phyloP scores from a whole-genome alignment of 2,329 filamentous ascomycete genomes.

The Cercospora zeina region DNA sequence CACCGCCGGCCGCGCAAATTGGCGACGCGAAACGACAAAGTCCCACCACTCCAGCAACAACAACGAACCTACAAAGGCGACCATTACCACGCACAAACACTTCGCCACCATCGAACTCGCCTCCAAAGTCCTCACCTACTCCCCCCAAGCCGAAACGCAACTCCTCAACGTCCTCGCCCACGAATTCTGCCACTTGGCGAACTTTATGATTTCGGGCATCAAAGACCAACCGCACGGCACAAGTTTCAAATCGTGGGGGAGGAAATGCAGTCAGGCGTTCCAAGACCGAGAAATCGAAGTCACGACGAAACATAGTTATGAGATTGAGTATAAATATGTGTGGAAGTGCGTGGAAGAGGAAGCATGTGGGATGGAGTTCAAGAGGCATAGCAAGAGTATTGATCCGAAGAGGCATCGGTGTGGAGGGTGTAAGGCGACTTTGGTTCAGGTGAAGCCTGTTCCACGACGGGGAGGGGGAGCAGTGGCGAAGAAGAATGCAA shows the following conservation, averaged over 20 bases:
- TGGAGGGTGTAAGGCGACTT: constrained; percentile 66
- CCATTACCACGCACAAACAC: constrained; percentile 41
- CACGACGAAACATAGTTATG: constrained; percentile 86
- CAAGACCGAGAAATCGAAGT: constrained; percentile 66
- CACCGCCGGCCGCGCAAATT: constrained; percentile 66
- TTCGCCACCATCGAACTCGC: constrained; percentile 82
- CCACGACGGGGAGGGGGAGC: constrained; percentile 54
- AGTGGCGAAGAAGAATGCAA: constrained; percentile 14
- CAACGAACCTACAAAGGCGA: constrained; percentile 18
- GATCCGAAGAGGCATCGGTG: constrained; percentile 71
- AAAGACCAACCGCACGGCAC: constrained; percentile 77
- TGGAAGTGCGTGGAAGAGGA: constrained; percentile 66
- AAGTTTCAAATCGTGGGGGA: constrained; percentile 78
- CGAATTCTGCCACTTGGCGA: constrained; percentile 92
- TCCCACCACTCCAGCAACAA: constrained; percentile 23
- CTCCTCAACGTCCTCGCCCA: constrained; percentile 91
- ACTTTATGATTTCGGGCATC: constrained; percentile 80
- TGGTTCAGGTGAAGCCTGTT: constrained; percentile 77
- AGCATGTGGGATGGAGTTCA: constrained; percentile 69
- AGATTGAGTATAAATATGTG: constrained; percentile 88
- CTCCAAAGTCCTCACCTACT: constrained; percentile 80
- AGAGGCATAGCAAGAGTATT: constrained; percentile 83
- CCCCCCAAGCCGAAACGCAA: constrained; percentile 43
- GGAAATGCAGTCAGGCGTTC: constrained; percentile 59
- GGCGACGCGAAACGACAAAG: constrained; percentile 49